Evolutionary conservation across 257 asterid species (phyloP), one percentile per base, ranked within the genome.

Genomic region (Solanum infundibuliforme): DNA sequence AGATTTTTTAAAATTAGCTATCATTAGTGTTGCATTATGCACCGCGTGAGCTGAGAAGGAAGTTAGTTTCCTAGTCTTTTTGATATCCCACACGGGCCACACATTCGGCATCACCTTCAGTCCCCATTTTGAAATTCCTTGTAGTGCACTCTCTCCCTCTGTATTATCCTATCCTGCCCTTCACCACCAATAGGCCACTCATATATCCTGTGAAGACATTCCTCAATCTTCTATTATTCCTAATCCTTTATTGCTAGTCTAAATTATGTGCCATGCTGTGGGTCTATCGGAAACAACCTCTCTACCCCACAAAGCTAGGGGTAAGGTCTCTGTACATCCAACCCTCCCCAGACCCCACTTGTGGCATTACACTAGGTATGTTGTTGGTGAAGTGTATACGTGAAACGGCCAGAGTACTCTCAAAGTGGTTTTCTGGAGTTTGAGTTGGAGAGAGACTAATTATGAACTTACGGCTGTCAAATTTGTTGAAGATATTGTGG

Each of bases 381-480:
- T 60, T 58, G 66, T 62, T 65, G 32, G 5, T 65, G 75, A 68
- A 74, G 18, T 12, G 7, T 35, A 74, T 21, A 72, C 1, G 5
- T 21, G 27, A 76, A 77, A 8, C n/a, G 31, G 20, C 68, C 34
- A 23, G 66, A 32, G 46, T 46, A 62, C 25, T 66, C 79, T 27
- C 68, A 83, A 43, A 13, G 85, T 55, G 88, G 91, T 88, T 87
- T 90, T 76, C 68, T 75, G 84, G 87, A 79, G 46, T 41, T 41
- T 72, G 89, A 91, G 87, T 72, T 84, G 31, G 83, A 88, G 77
- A 48, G 34, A 82, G 65, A 65, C 76, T 82, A 88, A 83, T 65
- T 72, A 12, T 20, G 88, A 86, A 58, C 87, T 48, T 77, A 90
- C 23, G 13, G 90, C 87, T 75, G 91, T 38, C 83, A 91, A 83